Percentiles rank a stretch among this genome's conserved stretches.
Evolutionary conservation across 1,284 basidiomycete genomes (phyloP).

Genomic region (Cutaneotrichosporon sp.): DNA sequence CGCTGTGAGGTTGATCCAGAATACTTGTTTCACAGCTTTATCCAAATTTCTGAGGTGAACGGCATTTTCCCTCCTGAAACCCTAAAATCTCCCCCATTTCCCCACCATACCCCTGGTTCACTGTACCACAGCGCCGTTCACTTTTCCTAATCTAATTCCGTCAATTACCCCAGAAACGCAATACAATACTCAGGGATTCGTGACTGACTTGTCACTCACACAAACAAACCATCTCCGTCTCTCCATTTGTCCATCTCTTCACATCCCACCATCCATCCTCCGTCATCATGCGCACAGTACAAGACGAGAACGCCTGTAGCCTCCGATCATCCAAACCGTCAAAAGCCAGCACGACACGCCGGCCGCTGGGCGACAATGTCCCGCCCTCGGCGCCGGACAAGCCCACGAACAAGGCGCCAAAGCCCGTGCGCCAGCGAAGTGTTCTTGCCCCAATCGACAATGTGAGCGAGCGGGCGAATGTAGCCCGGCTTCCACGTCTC

Average conservation of each 20-base stretch:
- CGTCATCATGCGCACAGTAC: neutral
- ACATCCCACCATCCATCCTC: neutral
- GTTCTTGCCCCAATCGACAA: neutral
- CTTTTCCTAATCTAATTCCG: too few species aligned
- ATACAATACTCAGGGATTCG: neutral
- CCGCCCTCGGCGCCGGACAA: neutral
- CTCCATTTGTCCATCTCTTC: neutral
- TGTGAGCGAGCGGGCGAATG: neutral
- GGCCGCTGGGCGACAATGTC: neutral
- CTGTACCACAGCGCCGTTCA: too few species aligned
- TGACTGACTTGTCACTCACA: conserved; percentile 3
- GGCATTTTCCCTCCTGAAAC: too few species aligned
- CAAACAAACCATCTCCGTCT: neutral
- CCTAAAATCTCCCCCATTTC: too few species aligned
- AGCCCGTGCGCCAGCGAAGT: neutral
- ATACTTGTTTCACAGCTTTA: too few species aligned
- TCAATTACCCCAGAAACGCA: too few species aligned
- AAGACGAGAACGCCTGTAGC: neutral
- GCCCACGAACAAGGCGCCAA: neutral
- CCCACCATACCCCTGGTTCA: too few species aligned
- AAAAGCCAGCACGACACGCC: neutral
- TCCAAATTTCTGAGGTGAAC: too few species aligned
- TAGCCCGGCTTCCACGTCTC: neutral
- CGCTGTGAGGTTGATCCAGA: too few species aligned
- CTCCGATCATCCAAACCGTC: neutral